These are phyloP conservation scores for Lichtheimia corymbifera DNA, from an alignment of 371 early-diverging fungal genomes.

Conservation along the genomic window DNA sequence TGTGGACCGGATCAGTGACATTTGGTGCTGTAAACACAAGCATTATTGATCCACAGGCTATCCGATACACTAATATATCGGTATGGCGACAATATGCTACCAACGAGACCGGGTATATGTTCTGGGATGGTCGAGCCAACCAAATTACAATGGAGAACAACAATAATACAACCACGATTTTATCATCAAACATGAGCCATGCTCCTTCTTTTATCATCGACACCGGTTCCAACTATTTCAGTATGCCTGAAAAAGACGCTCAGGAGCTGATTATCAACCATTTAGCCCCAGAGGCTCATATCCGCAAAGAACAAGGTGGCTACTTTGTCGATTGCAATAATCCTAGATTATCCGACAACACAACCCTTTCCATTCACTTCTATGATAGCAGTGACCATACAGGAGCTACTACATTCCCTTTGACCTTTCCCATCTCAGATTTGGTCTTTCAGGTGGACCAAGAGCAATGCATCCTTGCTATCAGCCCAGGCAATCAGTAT, in stretches of 20 bases:
- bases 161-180: neutral
- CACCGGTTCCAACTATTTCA: conserved; percentile 2
- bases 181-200: neutral
- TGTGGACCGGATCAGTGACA: conserved; percentile 35
- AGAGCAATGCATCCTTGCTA: neutral
- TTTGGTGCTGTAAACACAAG: conserved; percentile 28
- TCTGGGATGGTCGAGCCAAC: conserved; percentile 1
- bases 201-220: neutral
- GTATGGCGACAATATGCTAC: neutral
- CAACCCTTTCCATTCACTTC: too few relatives aligned
- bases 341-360: neutral
- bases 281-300: neutral
- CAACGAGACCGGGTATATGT: neutral
- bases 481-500: neutral
- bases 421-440: neutral
- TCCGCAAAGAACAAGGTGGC: neutral
- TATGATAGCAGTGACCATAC: too few relatives aligned
- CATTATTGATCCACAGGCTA: neutral
- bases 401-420: neutral
- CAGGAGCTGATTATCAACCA: neutral
- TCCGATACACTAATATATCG: too few relatives aligned
- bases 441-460: neutral
- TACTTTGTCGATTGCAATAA: neutral
- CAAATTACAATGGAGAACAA: neutral
- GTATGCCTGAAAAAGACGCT: conserved; percentile 2